Evolutionary conservation across 192 early-diverging fungal genomes (phyloP).

Genomic region (Backusella psychrophila): DNA sequence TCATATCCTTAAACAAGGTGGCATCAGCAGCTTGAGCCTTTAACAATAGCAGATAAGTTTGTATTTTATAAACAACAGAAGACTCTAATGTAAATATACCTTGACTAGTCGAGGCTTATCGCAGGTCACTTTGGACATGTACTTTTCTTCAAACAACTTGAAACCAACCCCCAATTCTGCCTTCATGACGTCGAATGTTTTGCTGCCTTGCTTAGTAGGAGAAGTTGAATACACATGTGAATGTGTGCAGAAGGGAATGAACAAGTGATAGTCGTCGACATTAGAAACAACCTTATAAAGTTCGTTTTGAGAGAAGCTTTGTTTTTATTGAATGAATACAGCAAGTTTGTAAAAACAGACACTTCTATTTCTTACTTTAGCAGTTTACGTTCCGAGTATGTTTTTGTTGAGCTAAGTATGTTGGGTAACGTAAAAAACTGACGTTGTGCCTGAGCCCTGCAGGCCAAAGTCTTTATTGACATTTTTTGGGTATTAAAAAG

Average conservation of each 20-base stretch:
- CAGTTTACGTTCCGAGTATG: slow-evolving; percentile 16
- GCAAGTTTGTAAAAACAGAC: neutral
- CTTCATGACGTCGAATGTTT: slow-evolving; percentile 38
- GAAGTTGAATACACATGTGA: slow-evolving; percentile 55
- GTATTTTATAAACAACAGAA: neutral
- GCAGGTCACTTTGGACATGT: slow-evolving; percentile 74
- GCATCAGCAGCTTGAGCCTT: slow-evolving; percentile 60
- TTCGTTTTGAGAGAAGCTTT: slow-evolving; percentile 72
- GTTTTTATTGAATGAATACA: slow-evolving; percentile 15
- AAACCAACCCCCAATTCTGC: slow-evolving; percentile 85
- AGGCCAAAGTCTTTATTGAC: slow-evolving; percentile 1
- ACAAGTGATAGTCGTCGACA: slow-evolving; percentile 75
- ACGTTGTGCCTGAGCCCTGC: neutral
- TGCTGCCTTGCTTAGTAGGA: slow-evolving; percentile 13
- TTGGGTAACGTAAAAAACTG: slow-evolving; percentile 16
- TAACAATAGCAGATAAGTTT: neutral
- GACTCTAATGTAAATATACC: slow-evolving; percentile 32
- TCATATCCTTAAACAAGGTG: slow-evolving; percentile 62
- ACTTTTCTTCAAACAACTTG: slow-evolving; percentile 71
- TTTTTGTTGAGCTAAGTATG: slow-evolving; percentile 9
- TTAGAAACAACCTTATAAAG: slow-evolving; percentile 82
- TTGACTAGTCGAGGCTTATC: slow-evolving; percentile 59
- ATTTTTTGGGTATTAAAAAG: neutral
- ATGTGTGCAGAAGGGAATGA: slow-evolving; percentile 80
- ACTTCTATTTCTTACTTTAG: slow-evolving; percentile 10